Percentiles rank a stretch among this genome's conserved stretches.
phyloP scores from a whole-genome alignment of 169 alveolate genomes.

The Miamiensis avidus region DNA sequence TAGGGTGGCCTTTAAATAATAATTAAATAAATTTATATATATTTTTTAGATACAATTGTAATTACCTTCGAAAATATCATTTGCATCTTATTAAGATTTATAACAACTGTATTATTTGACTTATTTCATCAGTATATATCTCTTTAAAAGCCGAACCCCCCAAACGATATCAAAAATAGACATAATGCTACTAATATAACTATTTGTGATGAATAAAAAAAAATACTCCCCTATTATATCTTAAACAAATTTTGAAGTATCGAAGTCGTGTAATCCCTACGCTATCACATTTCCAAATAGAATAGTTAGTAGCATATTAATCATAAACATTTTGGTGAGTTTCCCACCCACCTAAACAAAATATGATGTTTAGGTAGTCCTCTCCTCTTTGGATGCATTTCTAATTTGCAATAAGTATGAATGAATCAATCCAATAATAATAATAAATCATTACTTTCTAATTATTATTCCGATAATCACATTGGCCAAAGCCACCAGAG shows the following conservation, averaged over 20 bases:
- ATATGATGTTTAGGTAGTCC: not conserved
- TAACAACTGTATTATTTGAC: slow-evolving; percentile 9
- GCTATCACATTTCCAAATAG: not conserved
- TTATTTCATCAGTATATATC: slow-evolving; percentile 11
- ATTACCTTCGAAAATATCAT: slow-evolving; percentile 53
- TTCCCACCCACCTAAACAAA: slow-evolving; percentile 15
- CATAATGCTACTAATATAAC: slow-evolving; percentile 10
- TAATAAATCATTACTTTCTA: not conserved
- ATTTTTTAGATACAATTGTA: too few species aligned
- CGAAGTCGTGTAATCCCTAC: too few species aligned
- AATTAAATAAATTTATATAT: too few species aligned
- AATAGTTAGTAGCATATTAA: slow-evolving; percentile 29
- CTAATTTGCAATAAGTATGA: too few species aligned
- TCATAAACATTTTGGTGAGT: slow-evolving; percentile 15
- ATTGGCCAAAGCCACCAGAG: not conserved
- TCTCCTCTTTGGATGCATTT: not conserved
- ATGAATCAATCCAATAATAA: too few species aligned
- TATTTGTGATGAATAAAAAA: slow-evolving; percentile 28
- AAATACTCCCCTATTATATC: slow-evolving; percentile 26
- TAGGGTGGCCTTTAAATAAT: too few species aligned
- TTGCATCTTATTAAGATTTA: slow-evolving; percentile 34
- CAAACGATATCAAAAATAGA: slow-evolving; percentile 35
- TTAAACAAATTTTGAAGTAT: too few species aligned
- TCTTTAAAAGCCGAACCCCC: slow-evolving; percentile 13
- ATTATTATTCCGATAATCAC: not conserved